Evolutionary conservation across 495 filamentous ascomycete genomes (phyloP).

Genomic region (Margaritispora aquatica): DNA sequence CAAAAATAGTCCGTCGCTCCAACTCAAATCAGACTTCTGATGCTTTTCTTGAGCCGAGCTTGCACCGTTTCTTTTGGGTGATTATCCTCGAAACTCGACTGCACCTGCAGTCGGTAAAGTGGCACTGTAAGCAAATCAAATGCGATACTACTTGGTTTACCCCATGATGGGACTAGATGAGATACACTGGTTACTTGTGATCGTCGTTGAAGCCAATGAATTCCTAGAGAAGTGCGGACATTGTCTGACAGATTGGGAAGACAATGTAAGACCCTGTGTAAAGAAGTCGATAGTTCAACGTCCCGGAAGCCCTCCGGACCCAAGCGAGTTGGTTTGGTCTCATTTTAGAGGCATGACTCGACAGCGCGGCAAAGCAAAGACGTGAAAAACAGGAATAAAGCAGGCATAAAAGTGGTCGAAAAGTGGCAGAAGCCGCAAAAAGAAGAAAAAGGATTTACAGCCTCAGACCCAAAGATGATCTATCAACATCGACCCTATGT

Average conservation of each 20-base stretch:
- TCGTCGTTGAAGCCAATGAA: neutral
- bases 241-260: neutral
- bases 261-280: neutral
- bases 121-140: neutral
- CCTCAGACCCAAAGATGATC: neutral
- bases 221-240: neutral
- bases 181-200: neutral
- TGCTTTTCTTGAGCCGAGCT: neutral
- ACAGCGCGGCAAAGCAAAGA: neutral
- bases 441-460: neutral
- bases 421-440: neutral
- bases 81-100: too few relatives aligned
- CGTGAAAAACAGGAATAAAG: too few relatives aligned
- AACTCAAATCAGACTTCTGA: neutral
- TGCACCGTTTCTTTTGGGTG: neutral
- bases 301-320: neutral
- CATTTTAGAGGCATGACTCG: neutral
- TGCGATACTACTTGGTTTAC: neutral
- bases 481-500: neutral
- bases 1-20: neutral
- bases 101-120: too few relatives aligned
- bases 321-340: neutral
- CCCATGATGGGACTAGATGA: neutral
- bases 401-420: too few relatives aligned
- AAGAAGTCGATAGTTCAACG: neutral